phyloP scores from a whole-genome alignment of 352 stramenopile species.

The Globisporangium sylvaticum region DNA sequence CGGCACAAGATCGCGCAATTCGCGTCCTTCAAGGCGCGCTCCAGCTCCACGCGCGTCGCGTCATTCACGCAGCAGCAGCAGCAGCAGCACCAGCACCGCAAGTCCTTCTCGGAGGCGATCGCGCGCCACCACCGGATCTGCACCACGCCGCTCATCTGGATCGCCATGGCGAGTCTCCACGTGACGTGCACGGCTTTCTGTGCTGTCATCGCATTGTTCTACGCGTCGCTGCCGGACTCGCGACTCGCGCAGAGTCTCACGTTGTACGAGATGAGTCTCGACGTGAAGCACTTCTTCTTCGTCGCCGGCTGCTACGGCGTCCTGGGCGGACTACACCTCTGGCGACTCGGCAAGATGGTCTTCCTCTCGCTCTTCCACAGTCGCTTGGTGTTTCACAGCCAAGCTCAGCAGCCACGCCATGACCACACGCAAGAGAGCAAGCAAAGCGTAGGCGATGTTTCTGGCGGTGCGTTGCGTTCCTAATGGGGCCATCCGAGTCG shows the following conservation, averaged over 20 bases:
- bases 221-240: background rate
- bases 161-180: background rate
- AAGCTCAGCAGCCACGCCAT: background rate
- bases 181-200: background rate
- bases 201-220: background rate
- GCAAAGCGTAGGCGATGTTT: background rate
- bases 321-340: background rate
- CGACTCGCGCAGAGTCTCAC: background rate
- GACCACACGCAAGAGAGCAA: no score
- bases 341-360: background rate
- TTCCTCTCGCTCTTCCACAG: background rate
- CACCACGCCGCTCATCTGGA: background rate
- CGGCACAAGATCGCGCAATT: background rate
- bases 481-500: background rate
- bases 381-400: background rate
- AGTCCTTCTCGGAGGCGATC: background rate
- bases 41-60: background rate
- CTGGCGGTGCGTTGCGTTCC: background rate
- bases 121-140: constrained; percentile 1
- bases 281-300: background rate
- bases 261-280: background rate
- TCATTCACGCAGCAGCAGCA: background rate
- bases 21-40: background rate
- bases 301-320: background rate
- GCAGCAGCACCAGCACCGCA: background rate